Evolutionary conservation across 1,284 basidiomycete genomes (phyloP).

Genomic region (Austroboletus niveus): DNA sequence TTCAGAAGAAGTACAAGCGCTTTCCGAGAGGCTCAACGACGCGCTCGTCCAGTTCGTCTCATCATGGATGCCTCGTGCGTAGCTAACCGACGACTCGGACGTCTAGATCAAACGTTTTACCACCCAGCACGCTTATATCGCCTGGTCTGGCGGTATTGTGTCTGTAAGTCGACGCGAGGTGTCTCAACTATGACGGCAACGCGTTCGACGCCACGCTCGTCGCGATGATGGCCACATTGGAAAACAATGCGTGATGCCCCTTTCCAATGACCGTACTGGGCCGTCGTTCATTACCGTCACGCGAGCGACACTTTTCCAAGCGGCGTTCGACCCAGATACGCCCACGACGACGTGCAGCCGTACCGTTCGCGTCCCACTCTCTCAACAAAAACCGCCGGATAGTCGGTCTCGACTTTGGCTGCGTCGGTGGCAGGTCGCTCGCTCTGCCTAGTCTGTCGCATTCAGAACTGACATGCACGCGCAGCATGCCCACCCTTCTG

Average conservation of each 20-base stretch:
- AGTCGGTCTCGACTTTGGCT: no score
- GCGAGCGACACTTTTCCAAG: conserved; percentile 72
- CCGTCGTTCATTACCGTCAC: neutral
- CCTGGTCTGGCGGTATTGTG: neutral
- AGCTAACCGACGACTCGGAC: conserved; percentile 88
- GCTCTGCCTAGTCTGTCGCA: conserved; percentile 9
- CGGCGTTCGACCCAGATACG: conserved; percentile 70
- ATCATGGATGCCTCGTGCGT: conserved; percentile 73
- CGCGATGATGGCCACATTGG: conserved; percentile 84
- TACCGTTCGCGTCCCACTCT: no score
- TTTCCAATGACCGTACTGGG: neutral
- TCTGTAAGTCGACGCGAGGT: conserved; percentile 43
- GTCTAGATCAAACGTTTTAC: conserved; percentile 30
- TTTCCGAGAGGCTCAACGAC: conserved; percentile 61
- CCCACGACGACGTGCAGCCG: conserved; percentile 60
- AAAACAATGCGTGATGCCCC: conserved; percentile 64
- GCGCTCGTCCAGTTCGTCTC: conserved; percentile 83
- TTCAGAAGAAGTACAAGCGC: no score
- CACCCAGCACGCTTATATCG: neutral
- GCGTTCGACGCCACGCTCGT: conserved; percentile 88
- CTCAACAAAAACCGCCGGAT: no score
- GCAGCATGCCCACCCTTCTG: conserved; percentile 53
- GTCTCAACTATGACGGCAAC: conserved; percentile 94
- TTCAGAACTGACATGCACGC: neutral
- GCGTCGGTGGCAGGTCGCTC: conserved; percentile 40